Conservation (phyloP, 345 rosid genomes). For the Clausena lansium region DNA sequence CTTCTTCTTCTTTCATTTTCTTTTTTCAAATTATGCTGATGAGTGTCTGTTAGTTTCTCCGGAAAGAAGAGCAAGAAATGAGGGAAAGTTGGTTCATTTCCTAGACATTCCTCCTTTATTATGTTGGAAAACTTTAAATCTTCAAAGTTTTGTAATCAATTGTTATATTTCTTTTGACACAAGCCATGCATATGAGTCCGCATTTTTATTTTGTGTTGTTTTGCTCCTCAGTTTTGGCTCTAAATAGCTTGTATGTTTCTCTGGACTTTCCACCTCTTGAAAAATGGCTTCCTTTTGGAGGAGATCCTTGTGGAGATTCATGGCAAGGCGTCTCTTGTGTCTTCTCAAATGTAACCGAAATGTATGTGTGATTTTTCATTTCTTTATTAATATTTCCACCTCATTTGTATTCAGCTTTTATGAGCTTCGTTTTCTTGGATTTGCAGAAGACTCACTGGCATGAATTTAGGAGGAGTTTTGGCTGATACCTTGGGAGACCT, state of each 20-base stretch:
- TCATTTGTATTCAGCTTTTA: conserved; percentile 4
- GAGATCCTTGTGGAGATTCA: conserved; percentile 85
- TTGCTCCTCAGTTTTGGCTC: conserved; percentile 55
- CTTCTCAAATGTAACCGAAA: conserved; percentile 64
- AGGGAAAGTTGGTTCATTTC: conserved; percentile 6
- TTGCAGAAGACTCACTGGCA: conserved; percentile 60
- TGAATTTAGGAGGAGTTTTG: conserved; percentile 69
- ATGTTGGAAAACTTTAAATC: no score
- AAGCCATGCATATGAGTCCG: not conserved
- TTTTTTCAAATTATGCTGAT: not conserved
- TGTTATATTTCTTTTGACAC: no score
- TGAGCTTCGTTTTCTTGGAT: conserved; percentile 16
- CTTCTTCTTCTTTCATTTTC: not conserved
- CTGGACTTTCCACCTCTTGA: conserved; percentile 61
- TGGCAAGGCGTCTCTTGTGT: conserved; percentile 94
- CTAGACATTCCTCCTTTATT: not conserved
- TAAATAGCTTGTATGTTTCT: conserved; percentile 60
- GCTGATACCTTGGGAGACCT: conserved; percentile 47
- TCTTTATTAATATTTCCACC: not conserved
- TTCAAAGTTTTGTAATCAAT: no score
- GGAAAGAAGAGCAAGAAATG: conserved; percentile 15
- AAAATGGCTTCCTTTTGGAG: conserved; percentile 77
- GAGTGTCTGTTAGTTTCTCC: conserved; percentile 16
- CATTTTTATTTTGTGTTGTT: not conserved
- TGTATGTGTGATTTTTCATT: conserved; percentile 46